These are phyloP conservation scores for Leptomonas pyrrhocoris DNA, from an alignment of 208 protist genomes.

Conservation along the genomic window DNA sequence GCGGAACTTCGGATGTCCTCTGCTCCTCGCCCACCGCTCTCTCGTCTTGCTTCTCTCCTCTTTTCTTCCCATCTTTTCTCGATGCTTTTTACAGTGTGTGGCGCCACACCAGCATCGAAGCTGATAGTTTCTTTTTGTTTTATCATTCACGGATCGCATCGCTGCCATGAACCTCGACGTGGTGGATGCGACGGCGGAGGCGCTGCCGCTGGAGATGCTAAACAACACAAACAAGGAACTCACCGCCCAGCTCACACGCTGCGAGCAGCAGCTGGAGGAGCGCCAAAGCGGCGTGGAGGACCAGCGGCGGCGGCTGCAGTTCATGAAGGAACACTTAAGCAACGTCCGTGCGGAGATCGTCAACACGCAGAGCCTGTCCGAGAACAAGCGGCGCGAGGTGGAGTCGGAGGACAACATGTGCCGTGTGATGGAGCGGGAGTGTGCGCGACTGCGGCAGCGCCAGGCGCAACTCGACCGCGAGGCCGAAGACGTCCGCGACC, in stretches of 20 bases:
- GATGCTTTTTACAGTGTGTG: neutral
- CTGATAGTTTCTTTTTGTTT: neutral
- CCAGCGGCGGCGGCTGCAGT: constrained; percentile 78
- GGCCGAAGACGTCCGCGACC: constrained; percentile 68
- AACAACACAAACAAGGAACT: constrained; percentile 90
- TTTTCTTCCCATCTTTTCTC: too few species aligned
- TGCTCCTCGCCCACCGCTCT: too few species aligned
- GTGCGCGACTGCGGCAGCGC: constrained; percentile 68
- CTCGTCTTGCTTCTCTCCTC: too few species aligned
- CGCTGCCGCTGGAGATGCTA: constrained; percentile 82
- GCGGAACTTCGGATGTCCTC: too few species aligned
- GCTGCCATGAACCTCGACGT: constrained; percentile 59
- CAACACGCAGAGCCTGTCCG: constrained; percentile 87
- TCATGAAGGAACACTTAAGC: constrained; percentile 91
- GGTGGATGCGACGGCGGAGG: constrained; percentile 81
- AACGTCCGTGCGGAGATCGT: constrained; percentile 91
- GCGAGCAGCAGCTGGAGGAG: constrained; percentile 64
- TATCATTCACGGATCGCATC: neutral
- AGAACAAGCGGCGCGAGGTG: constrained; percentile 91
- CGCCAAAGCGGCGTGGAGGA: constrained; percentile 67
- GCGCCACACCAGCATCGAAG: neutral
- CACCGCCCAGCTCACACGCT: constrained; percentile 77
- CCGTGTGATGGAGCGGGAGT: constrained; percentile 88
- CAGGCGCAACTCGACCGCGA: constrained; percentile 49
- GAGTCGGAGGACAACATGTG: constrained; percentile 93